A percentile compares a stretch with the other conserved stretches of the same genome.
Evolutionary conservation across 2,329 filamentous ascomycete genomes (phyloP).

Genomic region (Neurospora sp.): DNA sequence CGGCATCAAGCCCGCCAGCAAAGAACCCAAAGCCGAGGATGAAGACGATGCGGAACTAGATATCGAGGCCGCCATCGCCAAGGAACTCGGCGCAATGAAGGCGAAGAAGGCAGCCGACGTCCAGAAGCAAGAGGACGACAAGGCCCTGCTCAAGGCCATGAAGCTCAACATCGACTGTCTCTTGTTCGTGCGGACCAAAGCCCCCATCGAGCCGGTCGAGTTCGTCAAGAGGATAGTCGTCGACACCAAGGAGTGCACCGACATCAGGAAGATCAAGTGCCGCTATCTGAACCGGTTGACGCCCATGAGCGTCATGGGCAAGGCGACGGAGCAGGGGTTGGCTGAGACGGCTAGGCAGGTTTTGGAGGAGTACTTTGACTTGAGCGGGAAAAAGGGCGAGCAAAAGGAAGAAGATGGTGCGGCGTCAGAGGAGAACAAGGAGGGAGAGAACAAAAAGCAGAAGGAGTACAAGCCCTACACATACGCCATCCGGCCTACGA

Average conservation of each 20-base stretch:
- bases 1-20: conserved; percentile 29
- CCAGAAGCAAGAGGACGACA: conserved; percentile 23
- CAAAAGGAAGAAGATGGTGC: not conserved
- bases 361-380: conserved; percentile 51
- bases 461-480: conserved; percentile 16
- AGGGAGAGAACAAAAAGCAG: conserved; percentile 2
- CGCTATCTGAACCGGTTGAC: conserved; percentile 51
- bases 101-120: conserved; percentile 26
- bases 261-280: conserved; percentile 34
- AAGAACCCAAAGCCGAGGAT: conserved; percentile 18
- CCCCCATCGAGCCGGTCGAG: conserved; percentile 44
- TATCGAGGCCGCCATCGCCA: conserved; percentile 62
- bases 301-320: conserved; percentile 43
- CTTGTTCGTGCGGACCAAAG: conserved; percentile 48
- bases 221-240: conserved; percentile 45
- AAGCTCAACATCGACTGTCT: conserved; percentile 50
- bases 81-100: conserved; percentile 58
- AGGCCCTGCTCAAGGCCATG: conserved; percentile 41
- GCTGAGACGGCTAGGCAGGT: conserved; percentile 54
- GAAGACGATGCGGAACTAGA: conserved; percentile 43
- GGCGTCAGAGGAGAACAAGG: conserved; percentile 5
- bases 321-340: conserved; percentile 59
- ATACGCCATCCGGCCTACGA: conserved; percentile 73
- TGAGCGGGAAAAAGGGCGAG: conserved; percentile 23
- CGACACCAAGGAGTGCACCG: conserved; percentile 36